Evolutionary conservation across 768 basidiomycete species (phyloP), one percentile per base, ranked within the genome.

Genomic region (Clavaria fumosa): DNA sequence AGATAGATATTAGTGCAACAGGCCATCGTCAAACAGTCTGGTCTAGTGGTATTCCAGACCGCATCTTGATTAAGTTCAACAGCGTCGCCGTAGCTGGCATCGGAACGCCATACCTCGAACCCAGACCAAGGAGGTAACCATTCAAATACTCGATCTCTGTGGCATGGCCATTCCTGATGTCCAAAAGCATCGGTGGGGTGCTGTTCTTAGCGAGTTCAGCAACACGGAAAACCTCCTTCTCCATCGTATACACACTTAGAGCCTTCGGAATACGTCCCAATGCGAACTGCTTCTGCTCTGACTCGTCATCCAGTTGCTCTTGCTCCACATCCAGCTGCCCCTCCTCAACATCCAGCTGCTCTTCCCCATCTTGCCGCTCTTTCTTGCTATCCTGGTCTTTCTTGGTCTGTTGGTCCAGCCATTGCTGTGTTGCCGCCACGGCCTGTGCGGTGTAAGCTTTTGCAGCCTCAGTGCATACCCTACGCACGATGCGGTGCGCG

Each of bases 111-210:
- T 78, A 68, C 26, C 62, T 54, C 33, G 56, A 46, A 18, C 80
- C 91, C 5, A 88, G 57, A 5, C 60, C 56, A 20, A 75, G 50
- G 34, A 97, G 54, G 53, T 89, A 85, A 4, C 91, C 90, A 42
- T 84, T 89, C 48, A 95, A 62, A 48, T 61, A 83, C 12, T 79
- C 70, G 17, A 96, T 68, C 59, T 96, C 90, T 0, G 88, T 90
- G 4, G 50, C 43, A 36, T 61, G 59, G 30, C 77, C 76, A 22
- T 57, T 55, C 44, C 65, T 66, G 20, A 91, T 53, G 50, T 93
- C 88, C 11, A 62, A 53, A 12, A 89, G 62, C 72, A 88, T 95
- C 11, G 80, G 84, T 4, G 86, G 88, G 36, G 75, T 67, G 51
- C 90, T 88, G 10, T 59, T 57, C 28, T 56, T 59, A 3, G 85